phyloP scores from a whole-genome alignment of 164 flowering plant genomes.

The Annona squamosa region DNA sequence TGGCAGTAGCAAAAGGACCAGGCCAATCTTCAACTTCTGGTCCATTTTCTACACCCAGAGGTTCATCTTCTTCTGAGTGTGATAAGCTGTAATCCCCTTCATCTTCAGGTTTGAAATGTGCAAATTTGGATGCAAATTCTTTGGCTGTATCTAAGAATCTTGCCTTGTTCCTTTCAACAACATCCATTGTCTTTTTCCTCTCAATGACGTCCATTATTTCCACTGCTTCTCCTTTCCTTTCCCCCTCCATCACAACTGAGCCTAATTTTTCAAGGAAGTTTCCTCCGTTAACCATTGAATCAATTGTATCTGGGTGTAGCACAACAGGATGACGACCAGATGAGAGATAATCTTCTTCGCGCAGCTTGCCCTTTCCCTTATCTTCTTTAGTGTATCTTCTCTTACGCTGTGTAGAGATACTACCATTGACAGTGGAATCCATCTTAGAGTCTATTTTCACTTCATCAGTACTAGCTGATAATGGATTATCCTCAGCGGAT shows the following conservation, averaged over 20 bases:
- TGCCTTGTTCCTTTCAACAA: constrained; percentile 11
- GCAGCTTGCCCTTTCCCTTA: constrained; percentile 30
- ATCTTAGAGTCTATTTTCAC: background rate
- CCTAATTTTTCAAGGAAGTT: background rate
- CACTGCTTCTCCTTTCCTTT: background rate
- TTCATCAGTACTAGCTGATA: constrained; percentile 5
- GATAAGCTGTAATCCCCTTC: constrained; percentile 16
- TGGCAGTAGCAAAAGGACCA: constrained; percentile 91
- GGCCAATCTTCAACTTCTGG: constrained; percentile 71
- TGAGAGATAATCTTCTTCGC: constrained; percentile 9
- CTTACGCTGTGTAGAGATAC: constrained; percentile 1
- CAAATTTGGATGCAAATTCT: constrained; percentile 45
- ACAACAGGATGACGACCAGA: constrained; percentile 6
- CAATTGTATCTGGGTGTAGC: background rate
- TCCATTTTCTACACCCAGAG: constrained; percentile 11
- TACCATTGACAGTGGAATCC: constrained; percentile 8
- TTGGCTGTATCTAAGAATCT: constrained; percentile 33
- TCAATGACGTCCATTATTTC: background rate
- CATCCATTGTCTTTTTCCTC: background rate
- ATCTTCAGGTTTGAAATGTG: constrained; percentile 29
- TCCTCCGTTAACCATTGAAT: constrained; percentile 6
- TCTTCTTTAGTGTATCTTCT: constrained; percentile 25
- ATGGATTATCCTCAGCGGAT: constrained; percentile 12
- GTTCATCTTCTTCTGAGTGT: constrained; percentile 18
- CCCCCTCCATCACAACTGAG: background rate